A percentile compares a stretch with the other conserved stretches of the same genome.
phyloP scores from a whole-genome alignment of 148 eudicot genomes.

The Drosera capensis region DNA sequence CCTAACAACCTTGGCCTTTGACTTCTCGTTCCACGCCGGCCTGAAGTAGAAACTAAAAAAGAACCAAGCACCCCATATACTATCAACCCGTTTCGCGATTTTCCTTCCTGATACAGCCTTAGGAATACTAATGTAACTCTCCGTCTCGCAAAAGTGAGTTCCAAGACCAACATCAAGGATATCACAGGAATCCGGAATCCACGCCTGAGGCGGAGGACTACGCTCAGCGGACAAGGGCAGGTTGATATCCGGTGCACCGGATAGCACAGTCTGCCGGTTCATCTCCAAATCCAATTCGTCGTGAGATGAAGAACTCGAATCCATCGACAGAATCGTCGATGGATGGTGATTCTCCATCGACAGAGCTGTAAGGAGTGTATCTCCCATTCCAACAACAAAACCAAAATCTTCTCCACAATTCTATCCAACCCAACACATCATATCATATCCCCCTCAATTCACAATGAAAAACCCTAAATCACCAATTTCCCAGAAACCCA shows the following conservation, averaged over 20 bases:
- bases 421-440: not conserved
- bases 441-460: not conserved
- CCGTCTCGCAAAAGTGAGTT: slow-evolving; percentile 40
- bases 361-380: slow-evolving; percentile 40
- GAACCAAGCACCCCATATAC: slow-evolving; percentile 75
- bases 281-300: slow-evolving; percentile 55
- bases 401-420: not conserved
- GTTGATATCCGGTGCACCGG: slow-evolving; percentile 53
- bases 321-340: slow-evolving; percentile 55
- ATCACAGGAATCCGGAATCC: slow-evolving; percentile 49
- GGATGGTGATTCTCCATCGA: slow-evolving; percentile 50
- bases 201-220: slow-evolving; percentile 33
- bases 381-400: slow-evolving; percentile 31
- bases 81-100: slow-evolving; percentile 56
- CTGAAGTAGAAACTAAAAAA: slow-evolving; percentile 64
- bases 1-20: slow-evolving; percentile 34
- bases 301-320: slow-evolving; percentile 45
- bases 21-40: slow-evolving; percentile 46
- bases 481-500: not conserved
- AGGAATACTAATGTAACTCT: slow-evolving; percentile 27
- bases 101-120: slow-evolving; percentile 47
- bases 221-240: slow-evolving; percentile 45
- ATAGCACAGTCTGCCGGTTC: slow-evolving; percentile 26
- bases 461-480: not conserved
- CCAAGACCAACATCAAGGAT: slow-evolving; percentile 50